Conservation (phyloP, 2,329 filamentous ascomycete genomes). For the Arthrobotrys sinensis region DNA sequence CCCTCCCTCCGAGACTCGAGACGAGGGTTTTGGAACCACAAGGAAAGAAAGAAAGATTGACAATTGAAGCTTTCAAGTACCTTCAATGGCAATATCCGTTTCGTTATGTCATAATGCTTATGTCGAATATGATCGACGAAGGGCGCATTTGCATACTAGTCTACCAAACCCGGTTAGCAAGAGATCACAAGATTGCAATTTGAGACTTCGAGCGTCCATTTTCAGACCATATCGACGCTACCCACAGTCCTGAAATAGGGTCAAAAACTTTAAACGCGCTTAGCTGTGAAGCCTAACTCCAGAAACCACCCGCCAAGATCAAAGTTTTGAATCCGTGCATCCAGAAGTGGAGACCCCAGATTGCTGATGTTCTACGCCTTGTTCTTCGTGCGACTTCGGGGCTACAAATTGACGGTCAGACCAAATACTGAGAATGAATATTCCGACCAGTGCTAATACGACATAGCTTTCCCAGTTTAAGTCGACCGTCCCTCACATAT, state of each 20-base stretch:
- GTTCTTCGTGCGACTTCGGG: slow-evolving; percentile 41
- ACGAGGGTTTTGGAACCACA: slow-evolving; percentile 26
- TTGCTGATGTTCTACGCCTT: slow-evolving; percentile 37
- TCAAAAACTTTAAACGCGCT: slow-evolving; percentile 25
- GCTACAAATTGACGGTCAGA: slow-evolving; percentile 15
- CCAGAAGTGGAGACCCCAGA: slow-evolving; percentile 51
- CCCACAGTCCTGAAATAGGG: slow-evolving; percentile 10
- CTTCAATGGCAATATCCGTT: slow-evolving; percentile 9
- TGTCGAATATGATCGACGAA: slow-evolving; percentile 33
- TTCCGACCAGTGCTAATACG: background rate
- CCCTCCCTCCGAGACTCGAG: slow-evolving; percentile 34
- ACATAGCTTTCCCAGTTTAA: too few relatives aligned
- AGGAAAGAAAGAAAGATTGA: background rate
- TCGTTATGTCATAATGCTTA: slow-evolving; percentile 37
- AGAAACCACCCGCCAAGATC: slow-evolving; percentile 6
- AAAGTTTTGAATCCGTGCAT: slow-evolving; percentile 50
- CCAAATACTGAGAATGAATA: background rate
- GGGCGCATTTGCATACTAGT: slow-evolving; percentile 11
- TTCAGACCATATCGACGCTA: slow-evolving; percentile 9
- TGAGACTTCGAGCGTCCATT: slow-evolving; percentile 24
- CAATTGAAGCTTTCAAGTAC: background rate
- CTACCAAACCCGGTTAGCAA: slow-evolving; percentile 44
- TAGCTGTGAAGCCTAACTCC: slow-evolving; percentile 12
- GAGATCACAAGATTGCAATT: slow-evolving; percentile 38
- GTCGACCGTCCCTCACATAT: slow-evolving; percentile 5